phyloP scores from a whole-genome alignment of 1,284 basidiomycete genomes.

The Apiotrichum domesticum region DNA sequence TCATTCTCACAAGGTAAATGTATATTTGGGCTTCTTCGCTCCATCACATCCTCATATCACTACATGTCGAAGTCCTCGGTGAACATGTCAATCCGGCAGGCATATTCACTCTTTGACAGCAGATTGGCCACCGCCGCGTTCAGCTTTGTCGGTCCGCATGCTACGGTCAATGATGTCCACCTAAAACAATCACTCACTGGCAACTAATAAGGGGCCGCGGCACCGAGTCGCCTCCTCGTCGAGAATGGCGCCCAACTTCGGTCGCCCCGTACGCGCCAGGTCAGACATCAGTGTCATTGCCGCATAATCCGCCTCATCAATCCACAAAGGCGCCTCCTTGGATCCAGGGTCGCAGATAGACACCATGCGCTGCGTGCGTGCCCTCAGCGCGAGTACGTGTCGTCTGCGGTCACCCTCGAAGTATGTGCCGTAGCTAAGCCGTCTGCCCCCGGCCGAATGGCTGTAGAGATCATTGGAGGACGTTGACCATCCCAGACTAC shows the following conservation, averaged over 20 bases:
- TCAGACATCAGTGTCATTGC: conserved; percentile 65
- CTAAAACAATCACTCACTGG: conserved; percentile 47
- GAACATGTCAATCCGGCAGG: conserved; percentile 56
- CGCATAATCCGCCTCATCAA: conserved; percentile 61
- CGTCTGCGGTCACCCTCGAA: too few relatives aligned
- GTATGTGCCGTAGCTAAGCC: too few relatives aligned
- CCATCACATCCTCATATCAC: neutral
- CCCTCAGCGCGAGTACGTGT: too few relatives aligned
- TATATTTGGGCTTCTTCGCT: neutral
- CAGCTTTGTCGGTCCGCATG: conserved; percentile 68
- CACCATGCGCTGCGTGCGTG: too few relatives aligned
- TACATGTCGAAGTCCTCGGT: conserved; percentile 63
- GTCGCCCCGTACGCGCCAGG: conserved; percentile 64
- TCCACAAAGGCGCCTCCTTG: conserved; percentile 42
- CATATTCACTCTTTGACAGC: conserved; percentile 52
- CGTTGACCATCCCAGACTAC: too few relatives aligned
- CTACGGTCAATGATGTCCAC: neutral
- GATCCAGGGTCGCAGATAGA: too few relatives aligned
- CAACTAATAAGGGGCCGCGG: conserved; percentile 57
- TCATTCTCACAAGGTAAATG: neutral
- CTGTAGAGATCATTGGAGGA: too few relatives aligned
- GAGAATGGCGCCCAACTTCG: conserved; percentile 62
- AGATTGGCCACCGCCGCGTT: conserved; percentile 65
- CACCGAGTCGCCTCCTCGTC: conserved; percentile 57
- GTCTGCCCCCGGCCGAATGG: too few relatives aligned